Evolutionary conservation across 768 basidiomycete species (phyloP), one percentile per base, ranked within the genome.

Genomic region (Pisolithus orientalis): DNA sequence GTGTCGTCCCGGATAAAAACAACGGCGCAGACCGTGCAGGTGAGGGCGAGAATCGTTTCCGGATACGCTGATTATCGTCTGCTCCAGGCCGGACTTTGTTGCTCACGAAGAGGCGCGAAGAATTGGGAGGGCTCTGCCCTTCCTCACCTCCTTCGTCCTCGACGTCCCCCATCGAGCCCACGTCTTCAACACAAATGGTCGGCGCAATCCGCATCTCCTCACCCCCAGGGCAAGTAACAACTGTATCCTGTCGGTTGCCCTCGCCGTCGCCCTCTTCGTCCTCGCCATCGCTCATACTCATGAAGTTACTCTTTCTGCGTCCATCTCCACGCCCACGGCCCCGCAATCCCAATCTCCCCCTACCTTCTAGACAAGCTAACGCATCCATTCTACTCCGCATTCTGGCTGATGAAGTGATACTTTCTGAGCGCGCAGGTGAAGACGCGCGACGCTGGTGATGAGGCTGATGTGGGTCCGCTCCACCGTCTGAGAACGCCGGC

Each of bases 281-380:
- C 24, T 83, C 83, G 54, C 85, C 83, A 57, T 86, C 84, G 48
- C 72, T 77, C 75, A 84, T 78, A 69, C 72, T 80, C 80, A 85
- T 85, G 58, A 85, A 85, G 62, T 84, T 84, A 28, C 64, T 60
- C 46, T 69, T 64, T 13, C 53, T 50, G 49, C 38, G n/a, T 28
- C 59, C 47, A 1, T 61, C 45, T 6, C 60, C 52, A 21, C 64
- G 65, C 52, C 56, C 53, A 29, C 53, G 62, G 5, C 54, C 59
- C 29, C 61, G 55, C 6, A 7, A 7, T 17, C 6, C 40, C 8
- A 2, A 24, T 11, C 11, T 42, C 1, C 63, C 65, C 31, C 77
- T 76, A 14, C 85, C 85, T 57, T 87, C 85, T 25, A 87, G 76
- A 27, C 77, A 72, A 0, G 83, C 84, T 6, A 87, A 78, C 0